phyloP scores from a whole-genome alignment of 1,284 basidiomycete species.

The Schizophyllum amplum region DNA sequence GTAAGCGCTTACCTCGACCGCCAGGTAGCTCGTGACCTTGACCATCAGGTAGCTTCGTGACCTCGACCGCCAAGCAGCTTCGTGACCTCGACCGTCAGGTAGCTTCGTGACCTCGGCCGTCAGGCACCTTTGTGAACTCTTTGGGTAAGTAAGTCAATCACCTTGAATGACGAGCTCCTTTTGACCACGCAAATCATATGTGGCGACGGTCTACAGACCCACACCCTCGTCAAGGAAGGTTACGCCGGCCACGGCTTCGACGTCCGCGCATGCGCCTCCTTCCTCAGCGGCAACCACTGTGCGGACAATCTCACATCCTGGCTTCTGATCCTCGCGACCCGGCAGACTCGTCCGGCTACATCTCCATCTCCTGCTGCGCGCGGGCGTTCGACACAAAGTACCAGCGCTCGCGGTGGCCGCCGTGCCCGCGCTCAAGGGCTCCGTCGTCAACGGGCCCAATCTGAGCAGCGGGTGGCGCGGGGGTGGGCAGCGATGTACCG shows the following conservation, averaged over 20 bases:
- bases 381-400: conserved; percentile 68
- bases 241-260: conserved; percentile 83
- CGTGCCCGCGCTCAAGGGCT: conserved; percentile 27
- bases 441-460: conserved; percentile 44
- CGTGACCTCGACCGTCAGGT: too few relatives aligned
- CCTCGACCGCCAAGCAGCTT: too few relatives aligned
- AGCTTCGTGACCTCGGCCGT: too few relatives aligned
- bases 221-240: conserved; percentile 79
- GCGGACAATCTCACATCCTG: conserved; percentile 94
- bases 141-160: conserved; percentile 52
- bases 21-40: too few relatives aligned
- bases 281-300: conserved; percentile 93
- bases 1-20: conserved; percentile 70
- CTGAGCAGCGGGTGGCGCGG: conserved; percentile 54
- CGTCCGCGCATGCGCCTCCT: conserved; percentile 72
- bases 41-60: too few relatives aligned
- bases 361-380: conserved; percentile 90
- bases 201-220: conserved; percentile 84
- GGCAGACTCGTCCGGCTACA: conserved; percentile 61
- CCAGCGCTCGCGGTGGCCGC: conserved; percentile 34
- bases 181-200: conserved; percentile 38
- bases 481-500: conserved; percentile 77
- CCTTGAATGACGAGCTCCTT: background rate
- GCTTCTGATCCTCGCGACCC: conserved; percentile 67
- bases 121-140: conserved; percentile 89